phyloP scores from a whole-genome alignment of 441 rosid species.

The Syzygium malaccense region DNA sequence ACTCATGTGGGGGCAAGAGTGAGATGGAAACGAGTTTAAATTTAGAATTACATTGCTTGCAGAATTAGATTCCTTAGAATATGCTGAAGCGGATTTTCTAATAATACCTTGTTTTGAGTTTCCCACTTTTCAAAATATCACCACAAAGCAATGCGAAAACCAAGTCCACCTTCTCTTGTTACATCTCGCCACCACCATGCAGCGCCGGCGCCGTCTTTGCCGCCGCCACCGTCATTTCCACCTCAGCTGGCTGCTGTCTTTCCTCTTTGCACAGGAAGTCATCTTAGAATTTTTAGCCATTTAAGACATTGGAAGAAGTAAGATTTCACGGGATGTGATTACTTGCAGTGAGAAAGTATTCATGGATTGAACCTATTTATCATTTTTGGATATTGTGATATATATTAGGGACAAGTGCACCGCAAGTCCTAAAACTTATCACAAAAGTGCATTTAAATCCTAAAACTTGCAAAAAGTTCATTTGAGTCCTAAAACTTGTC shows the following conservation, averaged over 20 bases:
- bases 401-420: too few relatives aligned
- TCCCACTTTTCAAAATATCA: not conserved
- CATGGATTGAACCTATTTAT: not conserved
- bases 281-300: not conserved
- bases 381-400: not conserved
- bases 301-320: not conserved
- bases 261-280: not conserved
- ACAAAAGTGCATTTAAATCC: too few relatives aligned
- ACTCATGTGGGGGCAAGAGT: not conserved
- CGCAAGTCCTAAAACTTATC: too few relatives aligned
- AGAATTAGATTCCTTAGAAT: not conserved
- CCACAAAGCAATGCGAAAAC: not conserved
- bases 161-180: not conserved
- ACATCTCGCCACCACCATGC: not conserved
- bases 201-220: not conserved
- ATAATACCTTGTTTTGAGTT: not conserved
- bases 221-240: not conserved
- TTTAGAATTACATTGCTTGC: not conserved
- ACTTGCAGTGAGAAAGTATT: not conserved
- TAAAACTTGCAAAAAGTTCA: too few relatives aligned
- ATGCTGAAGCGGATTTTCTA: not conserved
- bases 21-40: not conserved
- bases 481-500: too few relatives aligned
- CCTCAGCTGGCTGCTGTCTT: not conserved
- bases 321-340: not conserved